A percentile compares a stretch with the other conserved stretches of the same genome.
phyloP scores from a whole-genome alignment of 2,329 filamentous ascomycete genomes.

The Hymenotorrendiella dingleyae region DNA sequence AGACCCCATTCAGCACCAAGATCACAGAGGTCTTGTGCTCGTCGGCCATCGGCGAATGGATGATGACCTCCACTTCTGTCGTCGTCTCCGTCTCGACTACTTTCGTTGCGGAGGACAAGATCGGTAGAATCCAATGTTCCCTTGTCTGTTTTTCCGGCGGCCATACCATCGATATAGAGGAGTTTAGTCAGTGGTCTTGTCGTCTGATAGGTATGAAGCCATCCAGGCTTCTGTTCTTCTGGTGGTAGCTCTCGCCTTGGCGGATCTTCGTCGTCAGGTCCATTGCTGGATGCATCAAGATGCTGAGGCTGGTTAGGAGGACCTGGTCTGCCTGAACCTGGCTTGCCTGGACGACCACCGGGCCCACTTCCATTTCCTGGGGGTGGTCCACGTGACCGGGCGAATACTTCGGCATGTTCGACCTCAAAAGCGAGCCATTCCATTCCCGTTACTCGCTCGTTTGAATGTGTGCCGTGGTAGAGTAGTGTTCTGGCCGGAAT shows the following conservation, averaged over 20 bases:
- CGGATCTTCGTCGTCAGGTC: background rate
- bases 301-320: background rate
- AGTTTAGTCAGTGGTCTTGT: conserved; percentile 50
- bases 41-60: conserved; percentile 41
- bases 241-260: no score
- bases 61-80: background rate
- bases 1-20: conserved; percentile 48
- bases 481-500: conserved; percentile 59
- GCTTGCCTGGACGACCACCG: conserved; percentile 8
- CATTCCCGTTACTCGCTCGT: conserved; percentile 43
- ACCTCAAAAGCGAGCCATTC: conserved; percentile 76
- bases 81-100: background rate
- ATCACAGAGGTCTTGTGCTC: conserved; percentile 51
- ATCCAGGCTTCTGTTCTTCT: conserved; percentile 41
- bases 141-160: conserved; percentile 57
- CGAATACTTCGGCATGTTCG: conserved; percentile 66
- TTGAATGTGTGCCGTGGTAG: conserved; percentile 55
- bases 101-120: conserved; percentile 39
- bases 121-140: conserved; percentile 67
- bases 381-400: conserved; percentile 28
- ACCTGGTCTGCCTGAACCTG: conserved; percentile 2
- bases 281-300: background rate
- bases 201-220: conserved; percentile 61
- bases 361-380: background rate
- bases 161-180: conserved; percentile 66